Evolutionary conservation across 2,329 filamentous ascomycete species (phyloP), one percentile per base, ranked within the genome.

Genomic region (Incumbomyces delicatus): DNA sequence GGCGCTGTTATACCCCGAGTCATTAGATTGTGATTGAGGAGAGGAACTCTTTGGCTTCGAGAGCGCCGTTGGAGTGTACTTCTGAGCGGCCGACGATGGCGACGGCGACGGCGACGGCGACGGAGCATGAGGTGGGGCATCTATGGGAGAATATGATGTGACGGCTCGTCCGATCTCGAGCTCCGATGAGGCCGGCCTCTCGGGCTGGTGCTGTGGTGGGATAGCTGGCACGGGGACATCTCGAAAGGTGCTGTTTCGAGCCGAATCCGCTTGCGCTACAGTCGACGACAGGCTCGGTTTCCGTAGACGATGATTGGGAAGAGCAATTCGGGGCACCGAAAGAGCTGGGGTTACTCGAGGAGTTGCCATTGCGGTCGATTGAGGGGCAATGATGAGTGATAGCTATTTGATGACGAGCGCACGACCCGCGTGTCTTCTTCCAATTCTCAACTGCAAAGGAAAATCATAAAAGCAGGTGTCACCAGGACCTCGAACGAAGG

Each of bases 301-400:
- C 20, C 49, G 55, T 36, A 52, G 50, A 37, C 54, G 55, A 42
- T 53, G 55, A 39, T 53, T 56, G 16, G 55, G 55, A 8, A 53
- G 44, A 7, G 52, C 35, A 22, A 57, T 52, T 42, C 50, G 53
- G 29, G 55, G 55, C 6, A 57, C 54, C 14, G 29, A n/a, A 8
- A 50, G 46, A 16, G 29, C 48, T 5, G 54, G 54, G 29, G 55
- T 54, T 16, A 55, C 53, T 6, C 49, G 50, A 22, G 55, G 54
- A 35, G 49, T 41, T 17, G 46, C 18, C 35, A 44, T 46, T 8
- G 40, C 18, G 33, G 46, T 43, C 17, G 48, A 45, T 41, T 8
- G 22, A 27, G 31, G 31, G 33, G 17, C 32, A 35, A 41, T 35
- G 37, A 46, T 31, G 50, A 7, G 37, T 27, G 16, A 41, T 14